phyloP scores from a whole-genome alignment of 2,329 filamentous ascomycete species.

The Ascochyta koolunga region DNA sequence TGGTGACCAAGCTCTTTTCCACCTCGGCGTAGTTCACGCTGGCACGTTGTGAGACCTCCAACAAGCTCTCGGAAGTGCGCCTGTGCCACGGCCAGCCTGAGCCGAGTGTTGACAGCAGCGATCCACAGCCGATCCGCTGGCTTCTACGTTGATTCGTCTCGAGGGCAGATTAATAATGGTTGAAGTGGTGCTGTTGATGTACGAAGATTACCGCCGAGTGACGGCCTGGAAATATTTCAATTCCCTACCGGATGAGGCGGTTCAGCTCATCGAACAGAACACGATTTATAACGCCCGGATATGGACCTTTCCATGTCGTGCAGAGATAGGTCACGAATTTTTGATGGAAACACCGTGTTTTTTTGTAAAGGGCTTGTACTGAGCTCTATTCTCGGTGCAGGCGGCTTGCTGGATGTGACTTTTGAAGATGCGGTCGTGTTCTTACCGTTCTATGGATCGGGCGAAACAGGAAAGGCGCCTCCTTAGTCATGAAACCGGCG shows the following conservation, averaged over 20 bases:
- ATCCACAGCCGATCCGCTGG: not conserved
- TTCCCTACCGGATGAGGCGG: not conserved
- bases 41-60: too few species aligned
- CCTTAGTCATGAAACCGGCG: slow-evolving; percentile 8
- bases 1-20: too few species aligned
- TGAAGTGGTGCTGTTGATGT: not conserved
- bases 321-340: not conserved
- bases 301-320: not conserved
- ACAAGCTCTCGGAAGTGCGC: too few species aligned
- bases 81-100: too few species aligned
- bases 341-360: too few species aligned
- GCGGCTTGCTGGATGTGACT: not conserved
- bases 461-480: not conserved
- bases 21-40: too few species aligned
- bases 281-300: not conserved
- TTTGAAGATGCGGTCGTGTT: not conserved
- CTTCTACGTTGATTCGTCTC: not conserved
- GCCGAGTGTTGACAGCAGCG: too few species aligned
- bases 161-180: not conserved
- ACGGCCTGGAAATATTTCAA: slow-evolving; percentile 3
- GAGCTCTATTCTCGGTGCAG: too few species aligned
- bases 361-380: too few species aligned
- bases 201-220: slow-evolving; percentile 3
- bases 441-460: not conserved
- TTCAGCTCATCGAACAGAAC: slow-evolving; percentile 2